phyloP scores from a whole-genome alignment of 2,329 filamentous ascomycete genomes.

The Corinectria fuckeliana region DNA sequence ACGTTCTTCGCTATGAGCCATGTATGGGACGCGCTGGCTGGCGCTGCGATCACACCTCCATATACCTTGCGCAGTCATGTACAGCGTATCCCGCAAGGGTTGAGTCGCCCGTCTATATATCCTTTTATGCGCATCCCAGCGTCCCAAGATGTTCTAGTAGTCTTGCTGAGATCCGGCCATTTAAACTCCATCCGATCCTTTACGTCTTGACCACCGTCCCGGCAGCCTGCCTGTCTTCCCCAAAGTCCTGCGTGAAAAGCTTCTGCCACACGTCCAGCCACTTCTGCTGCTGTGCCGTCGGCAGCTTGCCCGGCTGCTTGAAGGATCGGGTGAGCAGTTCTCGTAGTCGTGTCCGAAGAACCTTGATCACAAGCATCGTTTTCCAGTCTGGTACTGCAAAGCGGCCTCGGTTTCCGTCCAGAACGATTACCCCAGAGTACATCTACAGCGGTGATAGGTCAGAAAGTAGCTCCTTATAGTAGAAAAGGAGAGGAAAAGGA shows the following conservation, averaged over 20 bases:
- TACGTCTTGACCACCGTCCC: conserved; percentile 41
- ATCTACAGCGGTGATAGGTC: conserved; percentile 57
- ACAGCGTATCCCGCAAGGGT: not conserved
- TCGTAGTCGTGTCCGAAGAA: conserved; percentile 73
- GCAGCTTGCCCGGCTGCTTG: conserved; percentile 68
- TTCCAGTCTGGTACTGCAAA: conserved; percentile 91
- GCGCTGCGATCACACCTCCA: not conserved
- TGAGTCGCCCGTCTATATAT: not conserved
- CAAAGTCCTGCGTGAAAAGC: conserved; percentile 66
- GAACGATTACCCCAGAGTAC: conserved; percentile 83
- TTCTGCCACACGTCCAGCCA: conserved; percentile 79
- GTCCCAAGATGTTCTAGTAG: not conserved
- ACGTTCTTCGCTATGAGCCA: not conserved
- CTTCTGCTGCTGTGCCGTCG: conserved; percentile 70
- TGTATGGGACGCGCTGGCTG: not conserved
- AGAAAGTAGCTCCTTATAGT: not conserved
- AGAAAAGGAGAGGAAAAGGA: not conserved
- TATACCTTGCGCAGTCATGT: not conserved
- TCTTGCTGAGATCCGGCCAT: not conserved
- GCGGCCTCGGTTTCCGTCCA: conserved; percentile 86
- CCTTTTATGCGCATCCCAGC: not conserved
- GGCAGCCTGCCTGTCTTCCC: conserved; percentile 40
- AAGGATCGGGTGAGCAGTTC: conserved; percentile 78
- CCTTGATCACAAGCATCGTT: conserved; percentile 86
- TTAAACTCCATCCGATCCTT: not conserved